Base-by-base conservation (phyloP, 2,329 filamentous ascomycete genomes). In the Ophiostoma quercus region DNA sequence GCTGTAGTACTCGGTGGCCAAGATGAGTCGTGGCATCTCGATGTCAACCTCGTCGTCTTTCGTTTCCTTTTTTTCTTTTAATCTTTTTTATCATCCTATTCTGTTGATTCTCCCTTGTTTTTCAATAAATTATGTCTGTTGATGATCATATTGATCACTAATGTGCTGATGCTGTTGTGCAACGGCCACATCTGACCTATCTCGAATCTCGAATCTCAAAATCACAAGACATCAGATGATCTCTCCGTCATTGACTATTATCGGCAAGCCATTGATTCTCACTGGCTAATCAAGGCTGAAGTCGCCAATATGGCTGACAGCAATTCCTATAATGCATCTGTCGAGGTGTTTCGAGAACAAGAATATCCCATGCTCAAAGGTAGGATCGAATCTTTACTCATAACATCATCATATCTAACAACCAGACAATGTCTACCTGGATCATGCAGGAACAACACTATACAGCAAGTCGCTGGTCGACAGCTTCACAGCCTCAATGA, bases 381-480 rank as follows among this genome's bases (percentile, higher is more conserved):
- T 89, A 12, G 4, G 71, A 34, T 67, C 29, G 11, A 16, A 22
- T 65, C 8, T 25, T 4, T 19, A 63, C 29, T 34, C 14, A 8
- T 41, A 14, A 14, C 3, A 12, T 41, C 39, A 2, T n/a, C 12
- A 47, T 66, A 66, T 22, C 68, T 73, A 66, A 73, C 72, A 71
- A 41, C 9, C 69, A 94, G 92, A 85, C 68, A 87, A 87, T 11
- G 84, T 89, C 66, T 98, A 97, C 78, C 88, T 98, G 70, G 94
- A 98, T 75, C 94, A 98, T 89, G 93, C 93, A 0, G 94, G 93
- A n/a, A 92, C 92, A n/a, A 94, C 94, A 0, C 82, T 91, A 0
- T 92, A 91, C 76, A 83, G 92, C 60, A 94, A 90, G 78, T 93
- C 91, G 39, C 80, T 95, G 32, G 88, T 98, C 78, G 90, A 94